These are phyloP conservation scores for Ustilago lituana DNA, from an alignment of 1,284 basidiomycete species.

Conservation along the genomic window DNA sequence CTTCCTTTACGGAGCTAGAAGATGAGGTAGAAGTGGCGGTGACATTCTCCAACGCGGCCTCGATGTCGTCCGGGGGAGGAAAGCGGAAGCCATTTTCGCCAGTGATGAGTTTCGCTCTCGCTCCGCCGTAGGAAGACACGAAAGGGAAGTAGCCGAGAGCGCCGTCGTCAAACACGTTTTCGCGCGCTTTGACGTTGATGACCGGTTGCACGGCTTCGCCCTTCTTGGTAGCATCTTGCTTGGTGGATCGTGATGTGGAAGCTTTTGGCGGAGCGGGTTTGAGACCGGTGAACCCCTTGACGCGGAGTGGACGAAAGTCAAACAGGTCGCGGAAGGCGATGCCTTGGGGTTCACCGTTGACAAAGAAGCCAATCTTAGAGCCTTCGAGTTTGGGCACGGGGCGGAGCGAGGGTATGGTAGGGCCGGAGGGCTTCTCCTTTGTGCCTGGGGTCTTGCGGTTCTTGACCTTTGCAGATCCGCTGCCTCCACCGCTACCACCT, in stretches of 20 bases:
- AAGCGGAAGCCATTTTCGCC: constrained; percentile 78
- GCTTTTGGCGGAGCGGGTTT: constrained; percentile 13
- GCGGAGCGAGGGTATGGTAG: constrained; percentile 70
- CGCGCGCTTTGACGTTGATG: constrained; percentile 61
- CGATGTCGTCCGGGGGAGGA: constrained; percentile 71
- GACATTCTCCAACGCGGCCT: constrained; percentile 38
- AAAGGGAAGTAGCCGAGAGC: constrained; percentile 94
- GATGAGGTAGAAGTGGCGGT: background rate
- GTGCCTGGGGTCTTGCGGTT: constrained; percentile 40
- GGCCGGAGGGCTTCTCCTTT: constrained; percentile 41
- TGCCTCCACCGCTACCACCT: constrained; percentile 1
- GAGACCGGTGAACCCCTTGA: constrained; percentile 27
- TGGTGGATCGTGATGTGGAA: constrained; percentile 8
- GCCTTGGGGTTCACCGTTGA: constrained; percentile 88
- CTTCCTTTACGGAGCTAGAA: background rate
- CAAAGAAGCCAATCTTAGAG: constrained; percentile 86
- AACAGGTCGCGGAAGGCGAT: constrained; percentile 87
- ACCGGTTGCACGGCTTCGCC: constrained; percentile 22
- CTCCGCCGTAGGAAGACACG: constrained; percentile 90
- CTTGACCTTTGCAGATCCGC: constrained; percentile 40
- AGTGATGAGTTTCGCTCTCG: constrained; percentile 83
- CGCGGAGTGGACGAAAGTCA: constrained; percentile 82
- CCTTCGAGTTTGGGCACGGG: constrained; percentile 77
- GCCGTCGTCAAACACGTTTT: constrained; percentile 92
- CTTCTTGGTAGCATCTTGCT: constrained; percentile 11